Evolutionary conservation across 805 yeast genomes (phyloP).

Genomic region (Metschnikowia lochheadii): DNA sequence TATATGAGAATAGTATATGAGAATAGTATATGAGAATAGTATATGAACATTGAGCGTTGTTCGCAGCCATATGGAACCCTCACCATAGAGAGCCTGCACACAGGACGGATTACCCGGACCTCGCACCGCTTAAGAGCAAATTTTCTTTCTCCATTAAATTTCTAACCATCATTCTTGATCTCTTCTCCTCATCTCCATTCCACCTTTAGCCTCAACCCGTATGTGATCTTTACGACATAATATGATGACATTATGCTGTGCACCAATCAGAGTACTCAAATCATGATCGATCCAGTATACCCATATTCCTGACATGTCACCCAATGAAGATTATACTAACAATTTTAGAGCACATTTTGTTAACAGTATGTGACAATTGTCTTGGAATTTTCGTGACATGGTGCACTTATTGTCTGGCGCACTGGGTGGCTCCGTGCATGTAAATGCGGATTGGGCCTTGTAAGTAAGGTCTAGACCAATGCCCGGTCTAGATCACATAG

Average conservation of each 20-base stretch:
- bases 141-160: background rate
- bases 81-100: background rate
- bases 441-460: too few relatives aligned
- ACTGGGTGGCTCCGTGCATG: too few relatives aligned
- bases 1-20: too few relatives aligned
- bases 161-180: background rate
- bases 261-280: slow-evolving; percentile 49
- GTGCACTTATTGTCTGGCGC: too few relatives aligned
- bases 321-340: slow-evolving; percentile 7
- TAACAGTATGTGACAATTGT: background rate
- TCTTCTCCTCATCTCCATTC: background rate
- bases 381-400: background rate
- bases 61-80: slow-evolving; percentile 1
- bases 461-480: too few relatives aligned
- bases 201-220: slow-evolving; percentile 5
- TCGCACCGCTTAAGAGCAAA: background rate
- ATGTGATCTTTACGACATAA: slow-evolving; percentile 17
- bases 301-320: slow-evolving; percentile 41
- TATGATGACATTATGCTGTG: slow-evolving; percentile 49
- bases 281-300: slow-evolving; percentile 44
- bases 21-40: too few relatives aligned
- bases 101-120: slow-evolving; percentile 8
- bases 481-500: too few relatives aligned
- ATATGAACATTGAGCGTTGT: background rate
- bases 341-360: background rate